These are phyloP conservation scores for Lyophyllum semitale DNA, from an alignment of 768 basidiomycete species.

Conservation along the genomic window DNA sequence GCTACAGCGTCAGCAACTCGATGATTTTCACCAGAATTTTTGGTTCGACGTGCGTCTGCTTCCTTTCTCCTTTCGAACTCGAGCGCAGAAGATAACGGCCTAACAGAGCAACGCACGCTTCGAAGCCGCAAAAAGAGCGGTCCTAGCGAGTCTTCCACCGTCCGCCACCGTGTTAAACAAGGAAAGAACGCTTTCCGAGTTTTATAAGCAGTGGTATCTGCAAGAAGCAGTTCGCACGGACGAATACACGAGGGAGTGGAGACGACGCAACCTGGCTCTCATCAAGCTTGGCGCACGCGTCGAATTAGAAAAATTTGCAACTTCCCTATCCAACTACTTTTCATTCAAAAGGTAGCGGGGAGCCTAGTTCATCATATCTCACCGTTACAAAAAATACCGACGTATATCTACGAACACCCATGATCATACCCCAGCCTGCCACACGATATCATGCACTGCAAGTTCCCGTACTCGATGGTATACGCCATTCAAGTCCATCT, in stretches of 20 bases:
- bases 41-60: constrained; percentile 71
- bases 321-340: constrained; percentile 28
- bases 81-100: not conserved
- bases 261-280: constrained; percentile 56
- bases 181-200: constrained; percentile 71
- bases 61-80: not conserved
- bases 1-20: constrained; percentile 69
- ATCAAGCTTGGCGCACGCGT: constrained; percentile 63
- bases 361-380: not conserved
- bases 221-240: constrained; percentile 63
- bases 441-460: constrained; percentile 50
- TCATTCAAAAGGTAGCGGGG: constrained; percentile 17
- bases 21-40: constrained; percentile 75
- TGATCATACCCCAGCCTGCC: constrained; percentile 27
- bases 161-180: constrained; percentile 51
- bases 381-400: not conserved
- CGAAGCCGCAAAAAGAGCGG: constrained; percentile 63
- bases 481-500: constrained; percentile 59
- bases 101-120: constrained; percentile 82
- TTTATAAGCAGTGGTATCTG: constrained; percentile 74
- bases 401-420: constrained; percentile 3
- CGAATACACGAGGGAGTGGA: constrained; percentile 68
- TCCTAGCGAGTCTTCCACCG: constrained; percentile 56
- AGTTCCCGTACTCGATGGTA: constrained; percentile 66
- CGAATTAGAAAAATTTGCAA: constrained; percentile 45